phyloP scores from a whole-genome alignment of 2,329 filamentous ascomycete species.

The Pseudogymnoascus sp. region DNA sequence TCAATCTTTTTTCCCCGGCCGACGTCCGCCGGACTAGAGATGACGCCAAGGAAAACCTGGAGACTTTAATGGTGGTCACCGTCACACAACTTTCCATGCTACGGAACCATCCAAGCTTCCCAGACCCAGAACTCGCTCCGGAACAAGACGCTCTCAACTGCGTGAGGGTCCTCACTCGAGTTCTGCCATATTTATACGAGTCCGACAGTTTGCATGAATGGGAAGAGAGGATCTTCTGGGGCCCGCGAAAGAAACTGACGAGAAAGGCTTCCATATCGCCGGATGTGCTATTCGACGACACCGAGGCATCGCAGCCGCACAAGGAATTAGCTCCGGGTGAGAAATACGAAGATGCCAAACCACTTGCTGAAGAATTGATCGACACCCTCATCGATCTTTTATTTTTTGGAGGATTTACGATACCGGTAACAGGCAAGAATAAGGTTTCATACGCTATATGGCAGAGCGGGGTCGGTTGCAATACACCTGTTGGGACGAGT shows the following conservation, averaged over 20 bases:
- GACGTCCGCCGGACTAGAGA: conserved; percentile 86
- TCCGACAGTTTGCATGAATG: conserved; percentile 71
- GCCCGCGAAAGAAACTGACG: conserved; percentile 60
- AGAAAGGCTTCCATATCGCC: conserved; percentile 52
- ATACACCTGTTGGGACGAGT: conserved; percentile 75
- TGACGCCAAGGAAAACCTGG: conserved; percentile 74
- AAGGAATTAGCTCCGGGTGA: conserved; percentile 35
- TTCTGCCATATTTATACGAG: conserved; percentile 89
- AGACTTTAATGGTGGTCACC: conserved; percentile 76
- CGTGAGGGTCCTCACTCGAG: conserved; percentile 77
- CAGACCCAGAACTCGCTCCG: conserved; percentile 71
- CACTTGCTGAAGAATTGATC: conserved; percentile 84
- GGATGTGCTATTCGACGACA: conserved; percentile 73
- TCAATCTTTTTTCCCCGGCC: conserved; percentile 84
- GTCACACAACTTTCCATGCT: conserved; percentile 75
- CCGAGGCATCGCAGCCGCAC: conserved; percentile 38
- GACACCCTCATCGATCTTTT: conserved; percentile 82
- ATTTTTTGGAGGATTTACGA: conserved; percentile 85
- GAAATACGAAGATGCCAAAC: conserved; percentile 74
- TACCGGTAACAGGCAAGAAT: conserved; percentile 61
- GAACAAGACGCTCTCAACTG: conserved; percentile 92
- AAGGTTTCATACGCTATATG: conserved; percentile 93
- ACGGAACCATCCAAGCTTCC: conserved; percentile 84
- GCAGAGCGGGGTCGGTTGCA: conserved; percentile 96
- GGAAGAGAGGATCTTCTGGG: conserved; percentile 95